phyloP scores from a whole-genome alignment of 768 basidiomycete species.

The Phanerodontia chrysosporium region DNA sequence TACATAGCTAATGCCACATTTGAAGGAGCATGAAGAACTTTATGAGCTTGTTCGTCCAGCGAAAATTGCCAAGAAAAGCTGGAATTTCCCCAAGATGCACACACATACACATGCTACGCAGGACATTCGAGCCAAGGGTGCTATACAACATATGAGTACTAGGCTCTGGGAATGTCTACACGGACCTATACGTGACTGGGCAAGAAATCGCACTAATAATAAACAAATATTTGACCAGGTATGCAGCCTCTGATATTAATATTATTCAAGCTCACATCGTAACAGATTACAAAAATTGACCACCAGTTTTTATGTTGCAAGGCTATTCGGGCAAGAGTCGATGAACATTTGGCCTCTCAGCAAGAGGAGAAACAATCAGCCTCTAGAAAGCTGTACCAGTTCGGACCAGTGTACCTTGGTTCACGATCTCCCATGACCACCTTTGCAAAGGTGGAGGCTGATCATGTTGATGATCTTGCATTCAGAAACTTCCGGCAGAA shows the following conservation, averaged over 20 bases:
- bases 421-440: not conserved
- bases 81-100: constrained; percentile 15
- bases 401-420: not conserved
- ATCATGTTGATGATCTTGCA: not conserved
- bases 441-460: not conserved
- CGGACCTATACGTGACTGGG: constrained; percentile 10
- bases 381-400: not conserved
- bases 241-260: not conserved
- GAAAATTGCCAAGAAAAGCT: constrained; percentile 7
- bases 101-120: constrained; percentile 7
- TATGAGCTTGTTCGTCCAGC: not conserved
- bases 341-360: not conserved
- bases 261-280: not conserved
- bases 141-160: constrained; percentile 9
- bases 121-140: constrained; percentile 14
- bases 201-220: constrained; percentile 4
- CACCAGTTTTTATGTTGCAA: not conserved
- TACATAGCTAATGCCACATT: no score
- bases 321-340: not conserved
- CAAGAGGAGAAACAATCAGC: not conserved
- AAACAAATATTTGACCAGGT: constrained; percentile 9
- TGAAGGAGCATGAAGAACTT: not conserved
- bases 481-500: not conserved
- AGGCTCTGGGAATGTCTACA: constrained; percentile 11
- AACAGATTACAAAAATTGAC: not conserved